Conservation (phyloP, 306 rosid genomes). For the Vicia villosa region DNA sequence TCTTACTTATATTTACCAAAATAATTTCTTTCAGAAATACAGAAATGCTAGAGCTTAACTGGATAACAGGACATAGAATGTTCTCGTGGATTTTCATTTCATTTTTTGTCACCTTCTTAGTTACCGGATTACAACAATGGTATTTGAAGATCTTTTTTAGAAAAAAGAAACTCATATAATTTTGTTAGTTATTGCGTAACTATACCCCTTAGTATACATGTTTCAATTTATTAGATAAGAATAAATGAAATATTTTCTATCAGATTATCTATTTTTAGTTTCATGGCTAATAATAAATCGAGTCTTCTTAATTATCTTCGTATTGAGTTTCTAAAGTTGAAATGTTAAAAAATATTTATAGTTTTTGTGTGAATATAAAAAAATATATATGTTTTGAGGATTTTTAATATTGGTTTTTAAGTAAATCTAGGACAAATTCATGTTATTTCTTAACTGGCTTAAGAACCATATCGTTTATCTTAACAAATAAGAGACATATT, state of each 20-base stretch:
- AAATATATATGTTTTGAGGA: no score
- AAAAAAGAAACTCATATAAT: conserved; percentile 71
- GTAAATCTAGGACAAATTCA: no score
- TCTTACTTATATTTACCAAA: background rate
- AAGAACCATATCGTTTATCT: no score
- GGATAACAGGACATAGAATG: conserved; percentile 50
- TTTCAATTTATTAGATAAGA: conserved; percentile 34
- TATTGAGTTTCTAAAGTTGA: no score
- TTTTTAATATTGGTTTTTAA: no score
- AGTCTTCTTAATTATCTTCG: no score
- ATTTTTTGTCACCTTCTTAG: conserved; percentile 54
- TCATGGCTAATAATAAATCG: no score
- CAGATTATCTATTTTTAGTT: no score
- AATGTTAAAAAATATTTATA: no score
- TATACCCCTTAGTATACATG: background rate
- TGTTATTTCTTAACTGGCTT: no score
- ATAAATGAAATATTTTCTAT: background rate
- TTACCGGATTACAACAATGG: conserved; percentile 70
- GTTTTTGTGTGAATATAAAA: no score
- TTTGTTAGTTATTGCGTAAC: background rate
- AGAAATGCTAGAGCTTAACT: conserved; percentile 59
- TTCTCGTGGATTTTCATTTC: conserved; percentile 54
- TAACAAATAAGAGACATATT: no score
- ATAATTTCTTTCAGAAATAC: conserved; percentile 44
- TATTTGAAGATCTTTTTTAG: conserved; percentile 69